phyloP scores from a whole-genome alignment of 2,329 filamentous ascomycete species.

The Fusarium udum region DNA sequence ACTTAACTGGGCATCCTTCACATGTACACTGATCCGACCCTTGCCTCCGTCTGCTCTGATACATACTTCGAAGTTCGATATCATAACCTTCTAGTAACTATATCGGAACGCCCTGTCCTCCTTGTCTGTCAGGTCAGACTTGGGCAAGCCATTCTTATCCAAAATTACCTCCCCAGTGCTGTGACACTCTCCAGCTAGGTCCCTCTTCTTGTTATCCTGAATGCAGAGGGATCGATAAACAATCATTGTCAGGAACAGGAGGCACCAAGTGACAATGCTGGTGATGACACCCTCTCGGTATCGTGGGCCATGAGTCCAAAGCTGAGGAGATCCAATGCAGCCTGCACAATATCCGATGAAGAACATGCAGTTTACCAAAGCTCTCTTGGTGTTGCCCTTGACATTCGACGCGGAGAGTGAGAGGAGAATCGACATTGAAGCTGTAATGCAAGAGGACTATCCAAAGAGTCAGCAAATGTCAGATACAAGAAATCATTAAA shows the following conservation, averaged over 20 bases:
- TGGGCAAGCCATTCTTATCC: background rate
- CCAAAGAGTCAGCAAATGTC: background rate
- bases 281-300: background rate
- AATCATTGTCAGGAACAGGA: background rate
- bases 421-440: background rate
- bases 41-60: background rate
- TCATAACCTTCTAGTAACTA: background rate
- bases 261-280: background rate
- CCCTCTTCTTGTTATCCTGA: background rate
- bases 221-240: background rate
- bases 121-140: background rate
- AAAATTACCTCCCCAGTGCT: background rate
- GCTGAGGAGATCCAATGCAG: background rate
- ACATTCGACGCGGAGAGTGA: background rate
- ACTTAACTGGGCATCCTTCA: background rate
- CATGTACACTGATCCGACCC: no score
- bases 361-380: background rate
- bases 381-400: slow-evolving; percentile 1
- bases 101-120: background rate
- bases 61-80: no score
- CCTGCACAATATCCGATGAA: background rate
- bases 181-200: background rate
- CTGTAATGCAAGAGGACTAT: background rate
- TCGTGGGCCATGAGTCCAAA: background rate
- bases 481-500: rapidly evolving